These are phyloP conservation scores for Clathrus columnatus DNA, from an alignment of 768 basidiomycete genomes.

Conservation along the genomic window DNA sequence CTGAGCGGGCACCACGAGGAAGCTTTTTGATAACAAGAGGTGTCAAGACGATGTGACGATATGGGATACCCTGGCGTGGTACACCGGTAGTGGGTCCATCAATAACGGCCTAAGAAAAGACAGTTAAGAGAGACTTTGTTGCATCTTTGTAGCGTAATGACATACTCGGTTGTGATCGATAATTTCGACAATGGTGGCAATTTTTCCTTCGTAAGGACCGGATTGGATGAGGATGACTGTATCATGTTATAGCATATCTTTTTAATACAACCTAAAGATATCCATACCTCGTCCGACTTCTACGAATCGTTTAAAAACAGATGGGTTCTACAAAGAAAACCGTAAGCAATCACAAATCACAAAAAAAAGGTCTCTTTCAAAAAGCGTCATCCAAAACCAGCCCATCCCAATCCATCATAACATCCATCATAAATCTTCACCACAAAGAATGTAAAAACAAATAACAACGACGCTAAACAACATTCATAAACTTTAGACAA, in stretches of 20 bases:
- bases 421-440: background rate
- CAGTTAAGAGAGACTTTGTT: background rate
- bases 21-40: slow-evolving; percentile 74
- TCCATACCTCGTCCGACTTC: slow-evolving; percentile 89
- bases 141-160: slow-evolving; percentile 4
- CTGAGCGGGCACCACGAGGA: slow-evolving; percentile 78
- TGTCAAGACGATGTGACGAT: slow-evolving; percentile 88
- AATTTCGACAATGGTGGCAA: slow-evolving; percentile 94
- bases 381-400: background rate
- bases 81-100: slow-evolving; percentile 91
- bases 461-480: background rate
- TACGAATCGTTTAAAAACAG: slow-evolving; percentile 94
- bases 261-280: background rate
- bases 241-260: background rate
- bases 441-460: background rate
- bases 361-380: background rate
- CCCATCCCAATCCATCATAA: slow-evolving; percentile 1
- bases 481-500: background rate
- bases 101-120: slow-evolving; percentile 67
- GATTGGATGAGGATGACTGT: slow-evolving; percentile 88
- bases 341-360: background rate
- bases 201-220: slow-evolving; percentile 78
- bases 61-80: slow-evolving; percentile 85
- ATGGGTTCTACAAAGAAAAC: slow-evolving; percentile 41
- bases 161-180: slow-evolving; percentile 98